Base-by-base conservation (phyloP, 257 asterid species). In the Euphrasia confusa region DNA sequence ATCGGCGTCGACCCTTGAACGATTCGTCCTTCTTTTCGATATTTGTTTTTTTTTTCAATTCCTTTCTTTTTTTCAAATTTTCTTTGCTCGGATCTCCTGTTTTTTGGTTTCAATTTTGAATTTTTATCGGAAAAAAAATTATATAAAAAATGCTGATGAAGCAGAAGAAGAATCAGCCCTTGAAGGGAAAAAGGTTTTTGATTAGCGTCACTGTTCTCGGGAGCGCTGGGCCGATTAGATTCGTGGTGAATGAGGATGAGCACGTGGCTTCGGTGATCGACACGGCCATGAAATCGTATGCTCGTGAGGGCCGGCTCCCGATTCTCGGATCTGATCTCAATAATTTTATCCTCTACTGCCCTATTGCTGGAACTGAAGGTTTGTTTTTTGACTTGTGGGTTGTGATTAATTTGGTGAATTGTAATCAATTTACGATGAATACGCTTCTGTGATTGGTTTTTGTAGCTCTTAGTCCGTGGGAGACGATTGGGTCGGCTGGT, bases 291-390 rank as follows among this genome's bases (percentile, higher is more conserved):
- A 91, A 91, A 75, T 75, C 80, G 5, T 88, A 91, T 63, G 95
- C 95, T 14, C 90, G 95, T 5, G 95, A 91, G 80, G 96, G 97
- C 4, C 79, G 98, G 66, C 80, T 91, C 24, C 98, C 98, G 1
- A 63, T 89, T 68, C 93, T 91, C 10, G 97, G 95, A 54, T 77
- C 90, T 10, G 80, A 91, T 72, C 80, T 86, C 64, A 76, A 81
- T 27, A 63, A 67, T 61, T 91, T 91, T 59, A 80, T 86, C 39
- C 90, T 91, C 1, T 91, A 86, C 58, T 84, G 86, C 82, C 94
- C 98, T 0, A 68, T 65, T 68, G 78, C 84, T 37, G 86, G 83
- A 1, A 75, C 87, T 18, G 87, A 88, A 86, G 97, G 98, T 91
- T 80, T 47, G 15, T 48, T 3, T 48, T 48, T 13, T 48, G 13